These are phyloP conservation scores for Wickerhamiella hasegawae DNA, from an alignment of 805 yeast genomes.

Conservation along the genomic window DNA sequence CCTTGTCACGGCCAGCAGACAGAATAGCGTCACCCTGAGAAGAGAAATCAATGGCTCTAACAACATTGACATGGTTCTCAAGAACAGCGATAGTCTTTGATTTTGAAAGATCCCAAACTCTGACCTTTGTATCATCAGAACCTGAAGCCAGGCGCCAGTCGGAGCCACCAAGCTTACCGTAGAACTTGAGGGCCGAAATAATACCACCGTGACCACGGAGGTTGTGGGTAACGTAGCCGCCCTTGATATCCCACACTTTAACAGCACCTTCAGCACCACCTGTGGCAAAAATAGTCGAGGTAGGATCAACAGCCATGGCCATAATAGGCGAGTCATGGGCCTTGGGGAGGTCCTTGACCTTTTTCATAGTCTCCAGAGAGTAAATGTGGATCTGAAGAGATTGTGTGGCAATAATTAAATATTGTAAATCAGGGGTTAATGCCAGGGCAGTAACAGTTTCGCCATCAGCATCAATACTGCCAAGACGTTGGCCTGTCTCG, in stretches of 20 bases:
- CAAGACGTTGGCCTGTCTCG: conserved; percentile 37
- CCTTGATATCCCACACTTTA: conserved; percentile 82
- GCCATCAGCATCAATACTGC: conserved; percentile 69
- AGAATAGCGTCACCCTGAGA: conserved; percentile 39
- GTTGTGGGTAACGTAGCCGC: conserved; percentile 76
- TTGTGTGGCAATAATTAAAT: conserved; percentile 60
- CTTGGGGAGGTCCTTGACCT: conserved; percentile 16
- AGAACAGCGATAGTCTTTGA: conserved; percentile 48
- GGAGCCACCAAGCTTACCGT: conserved; percentile 45
- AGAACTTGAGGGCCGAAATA: conserved; percentile 56
- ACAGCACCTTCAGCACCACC: conserved; percentile 93
- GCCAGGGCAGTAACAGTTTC: conserved; percentile 59
- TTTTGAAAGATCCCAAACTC: conserved; percentile 50
- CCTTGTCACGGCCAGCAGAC: conserved; percentile 82
- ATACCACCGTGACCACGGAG: conserved; percentile 90
- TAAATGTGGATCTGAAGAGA: conserved; percentile 67
- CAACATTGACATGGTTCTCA: conserved; percentile 69
- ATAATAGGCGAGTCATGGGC: conserved; percentile 61
- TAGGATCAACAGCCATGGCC: conserved; percentile 57
- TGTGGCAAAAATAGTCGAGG: conserved; percentile 75
- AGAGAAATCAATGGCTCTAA: conserved; percentile 64
- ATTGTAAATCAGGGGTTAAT: conserved; percentile 59
- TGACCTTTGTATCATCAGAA: conserved; percentile 38
- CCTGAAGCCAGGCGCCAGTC: conserved; percentile 73
- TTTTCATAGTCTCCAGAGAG: conserved; percentile 15